A percentile compares a stretch with the other conserved stretches of the same genome.
phyloP scores from a whole-genome alignment of 768 basidiomycete species.

The Hygrophorus russula region DNA sequence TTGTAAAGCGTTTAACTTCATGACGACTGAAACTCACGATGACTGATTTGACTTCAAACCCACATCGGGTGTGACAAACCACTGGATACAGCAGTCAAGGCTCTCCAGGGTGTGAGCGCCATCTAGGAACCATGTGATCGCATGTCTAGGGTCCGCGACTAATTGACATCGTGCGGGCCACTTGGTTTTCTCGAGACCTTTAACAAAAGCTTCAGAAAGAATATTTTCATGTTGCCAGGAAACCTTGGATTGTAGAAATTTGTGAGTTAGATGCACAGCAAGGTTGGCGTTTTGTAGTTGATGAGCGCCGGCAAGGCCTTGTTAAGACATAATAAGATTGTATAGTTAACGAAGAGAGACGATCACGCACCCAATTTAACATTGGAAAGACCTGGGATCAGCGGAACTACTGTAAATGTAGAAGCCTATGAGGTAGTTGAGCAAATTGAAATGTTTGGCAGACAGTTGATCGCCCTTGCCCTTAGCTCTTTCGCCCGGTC shows the following conservation, averaged over 20 bases:
- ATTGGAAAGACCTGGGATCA: slow-evolving; percentile 33
- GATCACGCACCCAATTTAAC: slow-evolving; percentile 49
- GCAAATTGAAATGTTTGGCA: slow-evolving; percentile 1
- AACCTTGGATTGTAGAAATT: slow-evolving; percentile 41
- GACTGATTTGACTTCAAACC: slow-evolving; percentile 25
- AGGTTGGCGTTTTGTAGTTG: slow-evolving; percentile 84
- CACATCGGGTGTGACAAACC: slow-evolving; percentile 64
- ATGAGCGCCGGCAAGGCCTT: slow-evolving; percentile 79
- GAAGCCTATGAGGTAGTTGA: slow-evolving; percentile 36
- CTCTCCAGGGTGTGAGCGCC: slow-evolving; percentile 95
- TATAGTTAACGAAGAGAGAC: background rate
- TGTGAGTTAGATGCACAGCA: slow-evolving; percentile 60
- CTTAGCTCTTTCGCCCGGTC: slow-evolving; percentile 55
- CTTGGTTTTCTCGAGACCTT: slow-evolving; percentile 54
- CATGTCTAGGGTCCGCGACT: slow-evolving; percentile 46
- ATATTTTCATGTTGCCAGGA: slow-evolving; percentile 14
- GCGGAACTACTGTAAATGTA: slow-evolving; percentile 52
- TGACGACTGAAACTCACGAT: slow-evolving; percentile 9
- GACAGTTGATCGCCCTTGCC: slow-evolving; percentile 25
- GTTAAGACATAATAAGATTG: slow-evolving; percentile 3
- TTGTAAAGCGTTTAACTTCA: background rate
- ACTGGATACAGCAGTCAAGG: slow-evolving; percentile 74
- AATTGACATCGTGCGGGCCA: slow-evolving; percentile 97
- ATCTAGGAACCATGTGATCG: slow-evolving; percentile 80
- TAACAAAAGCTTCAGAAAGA: slow-evolving; percentile 43